A percentile compares a stretch with the other conserved stretches of the same genome.
These are phyloP conservation scores for Neoboletus magnificus DNA, from an alignment of 768 basidiomycete species.

Conservation along the genomic window DNA sequence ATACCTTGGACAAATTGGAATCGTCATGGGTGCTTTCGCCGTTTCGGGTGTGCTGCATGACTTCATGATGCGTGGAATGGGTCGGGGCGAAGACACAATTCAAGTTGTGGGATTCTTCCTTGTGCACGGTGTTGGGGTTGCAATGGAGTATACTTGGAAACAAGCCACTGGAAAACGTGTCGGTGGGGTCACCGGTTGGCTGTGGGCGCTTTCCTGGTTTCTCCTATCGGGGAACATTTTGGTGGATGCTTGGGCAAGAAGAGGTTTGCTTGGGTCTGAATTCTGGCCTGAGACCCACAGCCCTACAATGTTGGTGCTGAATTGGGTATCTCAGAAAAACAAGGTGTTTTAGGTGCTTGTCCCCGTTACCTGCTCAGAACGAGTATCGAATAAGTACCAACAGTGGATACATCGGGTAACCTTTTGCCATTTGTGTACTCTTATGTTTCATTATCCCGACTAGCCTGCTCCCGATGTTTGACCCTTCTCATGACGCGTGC, in stretches of 20 bases:
- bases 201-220: conserved; percentile 52
- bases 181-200: conserved; percentile 44
- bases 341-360: too few species aligned
- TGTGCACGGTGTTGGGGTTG: conserved; percentile 50
- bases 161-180: conserved; percentile 42
- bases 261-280: conserved; percentile 16
- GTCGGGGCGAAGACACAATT: conserved; percentile 45
- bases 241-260: conserved; percentile 40
- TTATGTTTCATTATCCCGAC: too few species aligned
- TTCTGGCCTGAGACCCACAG: conserved; percentile 15
- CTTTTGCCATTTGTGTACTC: too few species aligned
- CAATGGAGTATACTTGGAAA: conserved; percentile 49
- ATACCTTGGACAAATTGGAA: conserved; percentile 48
- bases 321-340: conserved; percentile 3
- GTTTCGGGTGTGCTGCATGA: conserved; percentile 60
- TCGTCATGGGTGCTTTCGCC: conserved; percentile 55
- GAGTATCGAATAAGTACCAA: neutral
- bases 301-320: conserved; percentile 13
- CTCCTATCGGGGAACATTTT: conserved; percentile 45
- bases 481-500: too few species aligned
- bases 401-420: too few species aligned
- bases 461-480: too few species aligned
- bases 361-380: neutral
- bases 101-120: conserved; percentile 52
- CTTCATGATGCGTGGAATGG: conserved; percentile 56